Conservation (phyloP, 805 yeast species). For the Spathaspora girioi region DNA sequence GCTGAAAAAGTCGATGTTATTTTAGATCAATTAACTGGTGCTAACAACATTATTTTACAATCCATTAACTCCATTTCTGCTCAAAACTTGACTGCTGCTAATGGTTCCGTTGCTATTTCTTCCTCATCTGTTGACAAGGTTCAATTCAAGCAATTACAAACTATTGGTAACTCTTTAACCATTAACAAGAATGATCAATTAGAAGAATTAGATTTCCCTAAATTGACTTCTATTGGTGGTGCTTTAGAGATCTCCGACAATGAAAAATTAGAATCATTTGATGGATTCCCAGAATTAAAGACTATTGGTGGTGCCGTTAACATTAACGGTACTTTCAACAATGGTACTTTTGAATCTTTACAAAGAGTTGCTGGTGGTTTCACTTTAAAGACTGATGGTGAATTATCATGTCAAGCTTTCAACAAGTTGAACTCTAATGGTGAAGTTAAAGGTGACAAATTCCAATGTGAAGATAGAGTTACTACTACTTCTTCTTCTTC, state of each 20-base stretch:
- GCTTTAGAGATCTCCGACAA: constrained; percentile 90
- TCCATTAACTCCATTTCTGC: constrained; percentile 72
- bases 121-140: constrained; percentile 62
- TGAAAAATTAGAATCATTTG: constrained; percentile 59
- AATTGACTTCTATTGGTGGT: constrained; percentile 79
- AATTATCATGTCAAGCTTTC: constrained; percentile 79
- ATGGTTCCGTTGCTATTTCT: constrained; percentile 79
- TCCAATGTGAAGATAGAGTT: constrained; percentile 64
- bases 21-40: constrained; percentile 73
- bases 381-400: constrained; percentile 67
- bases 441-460: constrained; percentile 87
- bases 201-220: constrained; percentile 62
- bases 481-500: constrained; percentile 43
- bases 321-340: constrained; percentile 74
- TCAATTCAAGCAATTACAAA: constrained; percentile 50
- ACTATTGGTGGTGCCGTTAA: constrained; percentile 86
- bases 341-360: constrained; percentile 72
- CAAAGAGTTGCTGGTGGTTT: constrained; percentile 90
- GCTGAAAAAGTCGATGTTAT: constrained; percentile 68
- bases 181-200: constrained; percentile 72
- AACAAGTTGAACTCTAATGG: constrained; percentile 69
- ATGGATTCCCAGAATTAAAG: constrained; percentile 70
- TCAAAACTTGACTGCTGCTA: constrained; percentile 63
- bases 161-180: constrained; percentile 79
- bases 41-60: constrained; percentile 84